A percentile compares a stretch with the other conserved stretches of the same genome.
phyloP scores from a whole-genome alignment of 371 early-diverging fungal species.

The Parasitella parasitica region DNA sequence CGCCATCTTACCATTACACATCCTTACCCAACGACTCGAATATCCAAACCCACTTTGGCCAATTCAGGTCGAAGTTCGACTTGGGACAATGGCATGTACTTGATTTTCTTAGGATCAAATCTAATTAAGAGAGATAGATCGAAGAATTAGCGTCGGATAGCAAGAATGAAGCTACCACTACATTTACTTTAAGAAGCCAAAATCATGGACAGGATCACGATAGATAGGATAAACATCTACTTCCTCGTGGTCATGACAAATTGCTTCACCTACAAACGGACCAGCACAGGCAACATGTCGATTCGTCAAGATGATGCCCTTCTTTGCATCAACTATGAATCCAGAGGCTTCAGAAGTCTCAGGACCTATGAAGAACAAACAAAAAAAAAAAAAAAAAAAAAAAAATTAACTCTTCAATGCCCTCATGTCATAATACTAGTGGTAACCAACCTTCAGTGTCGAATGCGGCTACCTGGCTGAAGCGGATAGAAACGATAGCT shows the following conservation, averaged over 20 bases:
- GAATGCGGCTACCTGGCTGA: constrained; percentile 75
- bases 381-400: too few species aligned
- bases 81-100: constrained; percentile 79
- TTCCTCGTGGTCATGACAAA: constrained; percentile 92
- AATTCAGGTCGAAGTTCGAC: constrained; percentile 79
- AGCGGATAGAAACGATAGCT: constrained; percentile 77
- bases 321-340: constrained; percentile 89
- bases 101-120: constrained; percentile 73
- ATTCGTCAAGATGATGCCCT: constrained; percentile 90
- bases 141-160: neutral
- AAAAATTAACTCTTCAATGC: neutral
- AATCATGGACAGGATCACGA: constrained; percentile 80
- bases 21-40: constrained; percentile 83
- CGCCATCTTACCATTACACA: too few species aligned
- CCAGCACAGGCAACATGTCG: constrained; percentile 92
- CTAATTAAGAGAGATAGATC: too few species aligned
- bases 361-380: too few species aligned
- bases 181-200: constrained; percentile 58
- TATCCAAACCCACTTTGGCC: constrained; percentile 89
- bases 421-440: neutral
- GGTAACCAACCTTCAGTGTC: constrained; percentile 76
- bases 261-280: constrained; percentile 86
- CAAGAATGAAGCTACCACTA: neutral
- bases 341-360: constrained; percentile 79
- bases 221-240: constrained; percentile 86